These are phyloP conservation scores for Aegilops longissima DNA, from an alignment of 176 grass and related monocot genomes.

Conservation along the genomic window DNA sequence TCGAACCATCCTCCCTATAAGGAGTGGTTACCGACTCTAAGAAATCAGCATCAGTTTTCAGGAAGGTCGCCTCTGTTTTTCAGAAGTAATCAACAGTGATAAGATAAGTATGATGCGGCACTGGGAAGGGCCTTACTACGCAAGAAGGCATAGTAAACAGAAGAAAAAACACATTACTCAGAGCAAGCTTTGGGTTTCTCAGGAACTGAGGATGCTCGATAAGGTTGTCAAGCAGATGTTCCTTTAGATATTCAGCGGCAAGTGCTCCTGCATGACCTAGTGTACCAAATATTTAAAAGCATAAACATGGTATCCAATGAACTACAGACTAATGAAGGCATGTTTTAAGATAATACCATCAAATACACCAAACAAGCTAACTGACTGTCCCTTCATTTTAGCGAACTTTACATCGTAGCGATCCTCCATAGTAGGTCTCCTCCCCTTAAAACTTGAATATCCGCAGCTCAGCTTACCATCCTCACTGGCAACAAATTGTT, in stretches of 20 bases:
- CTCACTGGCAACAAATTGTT: slow-evolving; percentile 53
- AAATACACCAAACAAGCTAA: slow-evolving; percentile 83
- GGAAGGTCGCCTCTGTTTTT: slow-evolving; percentile 56
- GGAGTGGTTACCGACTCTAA: slow-evolving; percentile 51
- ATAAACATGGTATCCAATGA: slow-evolving; percentile 14
- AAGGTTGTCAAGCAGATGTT: slow-evolving; percentile 82
- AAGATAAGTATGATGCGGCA: neutral
- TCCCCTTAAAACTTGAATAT: slow-evolving; percentile 69
- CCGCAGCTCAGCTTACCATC: slow-evolving; percentile 66
- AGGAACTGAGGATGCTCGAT: slow-evolving; percentile 75
- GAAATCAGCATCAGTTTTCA: slow-evolving; percentile 75
- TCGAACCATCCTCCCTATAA: slow-evolving; percentile 92
- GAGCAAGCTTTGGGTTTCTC: slow-evolving; percentile 71
- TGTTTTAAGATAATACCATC: slow-evolving; percentile 59
- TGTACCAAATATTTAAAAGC: slow-evolving; percentile 20
- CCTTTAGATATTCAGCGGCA: slow-evolving; percentile 85
- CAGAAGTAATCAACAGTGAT: slow-evolving; percentile 27
- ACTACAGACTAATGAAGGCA: slow-evolving; percentile 5
- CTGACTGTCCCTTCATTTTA: slow-evolving; percentile 42
- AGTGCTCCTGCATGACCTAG: slow-evolving; percentile 74
- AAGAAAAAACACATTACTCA: slow-evolving; percentile 54
- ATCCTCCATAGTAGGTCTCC: slow-evolving; percentile 81
- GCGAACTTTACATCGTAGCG: slow-evolving; percentile 66
- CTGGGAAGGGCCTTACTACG: slow-evolving; percentile 19
- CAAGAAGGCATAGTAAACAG: slow-evolving; percentile 15